Base-by-base conservation (phyloP, 1,284 basidiomycete genomes). In the Austroboletus rostrupii region DNA sequence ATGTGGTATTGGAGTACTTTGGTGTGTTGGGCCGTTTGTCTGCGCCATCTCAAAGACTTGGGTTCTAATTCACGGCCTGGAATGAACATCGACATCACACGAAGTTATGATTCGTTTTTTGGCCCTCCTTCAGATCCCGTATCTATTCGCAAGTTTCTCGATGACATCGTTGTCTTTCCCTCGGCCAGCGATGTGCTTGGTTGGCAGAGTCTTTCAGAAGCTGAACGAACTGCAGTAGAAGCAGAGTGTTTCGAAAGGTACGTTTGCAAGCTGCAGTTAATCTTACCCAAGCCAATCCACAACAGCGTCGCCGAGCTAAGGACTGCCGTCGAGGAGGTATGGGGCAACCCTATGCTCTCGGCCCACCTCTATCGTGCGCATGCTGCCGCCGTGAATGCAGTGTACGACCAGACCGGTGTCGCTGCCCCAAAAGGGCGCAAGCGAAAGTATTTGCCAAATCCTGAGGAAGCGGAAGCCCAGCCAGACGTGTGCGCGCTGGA, bases 241-340 rank as follows among this genome's bases (percentile, higher is more conserved):
- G 61, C 61, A 32, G 74, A 78, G 57, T 78, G 74, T 61, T 64
- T 53, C 19, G 53, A 29, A 23, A 71, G 72, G 78, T 74, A 52
- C 55, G 61, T 58, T 40, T 36, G 39, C 8, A 11, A 16, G 8
- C 26, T 12, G 46, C 14, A 8, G 19, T 14, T 17, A 2, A 43
- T 28, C n/a, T 29, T 9, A 12, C 20, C 45, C 39, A 19, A 46
- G 17, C 23, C 36, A 14, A 16, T 13, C 12, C 12, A 14, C 43
- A 41, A 50, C 57, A 88, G 85, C 55, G 72, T 87, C 26, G 61
- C 73, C 41, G 83, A 85, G 54, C 62, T 89, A 11, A 72, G 71
- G 50, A 53, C 69, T 17, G 58, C 72, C 3, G 58, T 87, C 4
- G 67, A 72, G 42, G 64, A 74, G 14, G 68, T 76, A 8, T 78